phyloP scores from a whole-genome alignment of 108 stramenopile genomes.

The Conticribra weissflogii region DNA sequence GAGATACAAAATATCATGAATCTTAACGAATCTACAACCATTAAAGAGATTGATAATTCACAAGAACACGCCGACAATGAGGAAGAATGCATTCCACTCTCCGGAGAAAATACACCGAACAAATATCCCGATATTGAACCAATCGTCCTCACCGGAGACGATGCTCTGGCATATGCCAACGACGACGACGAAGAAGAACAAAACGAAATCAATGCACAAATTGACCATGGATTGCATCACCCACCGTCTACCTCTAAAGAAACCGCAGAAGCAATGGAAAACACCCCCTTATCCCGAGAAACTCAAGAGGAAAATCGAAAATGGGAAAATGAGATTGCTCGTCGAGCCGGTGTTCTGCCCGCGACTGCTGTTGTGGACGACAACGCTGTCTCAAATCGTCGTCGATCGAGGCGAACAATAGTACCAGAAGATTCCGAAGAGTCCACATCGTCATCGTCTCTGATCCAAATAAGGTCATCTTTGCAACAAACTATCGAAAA shows the following conservation, averaged over 20 bases:
- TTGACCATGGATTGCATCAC: conserved; percentile 28
- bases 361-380: too few relatives aligned
- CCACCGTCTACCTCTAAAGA: conserved; percentile 2
- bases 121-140: conserved; percentile 9
- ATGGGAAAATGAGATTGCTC: conserved; percentile 73
- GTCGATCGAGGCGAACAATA: neutral
- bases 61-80: conserved; percentile 7
- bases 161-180: conserved; percentile 44
- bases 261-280: conserved; percentile 11
- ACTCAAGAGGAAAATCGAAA: conserved; percentile 38
- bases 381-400: too few relatives aligned
- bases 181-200: conserved; percentile 30
- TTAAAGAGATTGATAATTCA: neutral
- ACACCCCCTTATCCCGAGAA: conserved; percentile 24
- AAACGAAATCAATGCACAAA: too few relatives aligned
- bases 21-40: neutral
- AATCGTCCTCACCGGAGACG: conserved; percentile 45
- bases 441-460: conserved; percentile 1
- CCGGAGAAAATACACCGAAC: conserved; percentile 7
- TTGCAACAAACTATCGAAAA: conserved; percentile 38
- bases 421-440: conserved; percentile 4
- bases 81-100: conserved; percentile 38
- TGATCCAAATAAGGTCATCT: conserved; percentile 42
- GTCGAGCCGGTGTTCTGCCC: conserved; percentile 64
- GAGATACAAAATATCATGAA: neutral